These are phyloP conservation scores for Melanopsichium pennsylvanicum DNA, from an alignment of 1,284 basidiomycete genomes.

Conservation along the genomic window DNA sequence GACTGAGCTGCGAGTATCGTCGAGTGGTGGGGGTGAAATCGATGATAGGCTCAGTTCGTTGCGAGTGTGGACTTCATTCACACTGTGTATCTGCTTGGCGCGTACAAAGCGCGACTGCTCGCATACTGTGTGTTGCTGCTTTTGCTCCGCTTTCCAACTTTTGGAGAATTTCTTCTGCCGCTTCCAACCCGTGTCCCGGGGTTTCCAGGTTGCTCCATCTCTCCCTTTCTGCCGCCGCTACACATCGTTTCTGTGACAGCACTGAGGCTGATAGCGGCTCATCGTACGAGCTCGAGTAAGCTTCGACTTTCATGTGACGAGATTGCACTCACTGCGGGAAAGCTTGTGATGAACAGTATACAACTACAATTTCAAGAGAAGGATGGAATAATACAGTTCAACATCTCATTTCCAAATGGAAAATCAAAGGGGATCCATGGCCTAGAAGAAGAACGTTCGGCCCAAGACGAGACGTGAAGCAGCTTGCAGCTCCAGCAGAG, in stretches of 20 bases:
- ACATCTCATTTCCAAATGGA: background rate
- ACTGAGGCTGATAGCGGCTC: no score
- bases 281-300: no score
- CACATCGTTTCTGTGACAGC: no score
- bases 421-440: no score
- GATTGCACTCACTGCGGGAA: no score
- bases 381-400: background rate
- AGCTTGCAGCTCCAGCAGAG: no score
- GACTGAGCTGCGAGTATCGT: background rate
- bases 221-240: no score
- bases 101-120: slow-evolving; percentile 5
- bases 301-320: no score
- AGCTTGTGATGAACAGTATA: background rate
- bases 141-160: background rate
- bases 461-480: no score
- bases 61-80: no score
- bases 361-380: slow-evolving; percentile 4
- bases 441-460: no score
- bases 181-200: slow-evolving; percentile 15
- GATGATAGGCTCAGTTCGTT: slow-evolving; percentile 2
- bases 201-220: slow-evolving; percentile 8
- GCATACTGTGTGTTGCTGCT: background rate
- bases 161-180: slow-evolving; percentile 7
- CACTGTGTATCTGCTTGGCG: no score
- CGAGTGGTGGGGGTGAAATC: background rate